These are phyloP conservation scores for Lyophyllum semitale DNA, from an alignment of 768 basidiomycete genomes.

Conservation along the genomic window DNA sequence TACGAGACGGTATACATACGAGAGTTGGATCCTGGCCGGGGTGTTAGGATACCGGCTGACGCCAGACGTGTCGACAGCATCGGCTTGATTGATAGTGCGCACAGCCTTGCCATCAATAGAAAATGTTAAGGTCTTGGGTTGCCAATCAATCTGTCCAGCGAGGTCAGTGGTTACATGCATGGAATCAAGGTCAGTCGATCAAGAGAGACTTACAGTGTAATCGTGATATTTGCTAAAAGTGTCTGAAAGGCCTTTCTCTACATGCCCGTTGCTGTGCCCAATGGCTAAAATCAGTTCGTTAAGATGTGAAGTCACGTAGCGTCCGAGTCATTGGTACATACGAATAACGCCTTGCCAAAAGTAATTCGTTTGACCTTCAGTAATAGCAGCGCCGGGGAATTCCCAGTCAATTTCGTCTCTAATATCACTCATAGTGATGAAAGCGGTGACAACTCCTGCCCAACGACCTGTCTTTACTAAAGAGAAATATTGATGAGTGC, in stretches of 20 bases:
- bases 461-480: conserved; percentile 79
- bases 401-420: conserved; percentile 92
- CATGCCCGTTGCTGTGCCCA: conserved; percentile 47
- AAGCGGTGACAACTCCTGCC: conserved; percentile 82
- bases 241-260: conserved; percentile 52
- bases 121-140: conserved; percentile 65
- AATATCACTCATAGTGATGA: conserved; percentile 82
- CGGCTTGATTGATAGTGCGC: conserved; percentile 64
- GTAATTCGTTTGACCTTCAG: conserved; percentile 74
- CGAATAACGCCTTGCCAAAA: conserved; percentile 78
- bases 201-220: conserved; percentile 56
- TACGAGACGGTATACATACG: conserved; percentile 43
- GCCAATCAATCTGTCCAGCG: conserved; percentile 77
- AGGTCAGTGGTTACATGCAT: not conserved
- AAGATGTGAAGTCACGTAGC: not conserved
- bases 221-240: conserved; percentile 75
- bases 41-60: conserved; percentile 71
- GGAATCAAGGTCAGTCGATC: too few species aligned
- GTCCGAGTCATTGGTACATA: conserved; percentile 35
- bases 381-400: conserved; percentile 65
- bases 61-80: conserved; percentile 57
- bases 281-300: conserved; percentile 32
- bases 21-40: conserved; percentile 79
- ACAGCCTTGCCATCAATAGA: conserved; percentile 71
- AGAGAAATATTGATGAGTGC: not conserved